Conservation (phyloP, 345 rosid species). For the Salix suchowensis region DNA sequence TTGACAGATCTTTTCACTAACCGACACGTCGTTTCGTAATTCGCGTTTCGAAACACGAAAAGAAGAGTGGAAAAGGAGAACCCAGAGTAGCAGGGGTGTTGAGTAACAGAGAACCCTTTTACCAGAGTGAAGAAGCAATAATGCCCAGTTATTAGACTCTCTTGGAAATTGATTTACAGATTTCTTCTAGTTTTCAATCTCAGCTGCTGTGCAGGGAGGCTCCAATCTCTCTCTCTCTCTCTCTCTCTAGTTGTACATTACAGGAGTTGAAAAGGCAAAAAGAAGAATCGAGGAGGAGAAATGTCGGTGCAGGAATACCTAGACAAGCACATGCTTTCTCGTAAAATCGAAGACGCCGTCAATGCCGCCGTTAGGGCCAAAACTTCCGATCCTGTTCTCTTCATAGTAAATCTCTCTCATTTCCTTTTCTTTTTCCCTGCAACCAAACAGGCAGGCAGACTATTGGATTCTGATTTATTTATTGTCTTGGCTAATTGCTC, state of each 20-base stretch:
- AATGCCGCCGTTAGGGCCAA: constrained; percentile 97
- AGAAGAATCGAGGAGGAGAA: constrained; percentile 13
- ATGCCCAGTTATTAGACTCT: too few species aligned
- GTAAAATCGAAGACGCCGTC: constrained; percentile 97
- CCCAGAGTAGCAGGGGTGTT: background rate
- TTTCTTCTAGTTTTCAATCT: background rate
- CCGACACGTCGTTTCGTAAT: background rate
- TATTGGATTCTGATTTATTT: background rate
- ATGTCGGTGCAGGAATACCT: constrained; percentile 97
- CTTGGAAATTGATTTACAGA: background rate
- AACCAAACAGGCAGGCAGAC: background rate
- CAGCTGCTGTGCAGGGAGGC: background rate
- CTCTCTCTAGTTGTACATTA: background rate
- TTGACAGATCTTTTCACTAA: background rate
- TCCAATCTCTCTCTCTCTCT: background rate
- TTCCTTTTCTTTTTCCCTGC: background rate
- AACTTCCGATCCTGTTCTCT: constrained; percentile 88
- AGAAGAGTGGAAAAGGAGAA: background rate
- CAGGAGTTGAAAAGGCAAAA: background rate
- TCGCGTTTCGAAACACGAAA: background rate
- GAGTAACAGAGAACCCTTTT: background rate
- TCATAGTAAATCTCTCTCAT: constrained; percentile 52
- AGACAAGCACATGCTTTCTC: constrained; percentile 84
- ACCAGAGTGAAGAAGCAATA: background rate
- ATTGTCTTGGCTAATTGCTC: background rate